These are phyloP conservation scores for Sporobolus alterniflorus DNA, from an alignment of 202 grass and related monocot genomes.

Conservation along the genomic window DNA sequence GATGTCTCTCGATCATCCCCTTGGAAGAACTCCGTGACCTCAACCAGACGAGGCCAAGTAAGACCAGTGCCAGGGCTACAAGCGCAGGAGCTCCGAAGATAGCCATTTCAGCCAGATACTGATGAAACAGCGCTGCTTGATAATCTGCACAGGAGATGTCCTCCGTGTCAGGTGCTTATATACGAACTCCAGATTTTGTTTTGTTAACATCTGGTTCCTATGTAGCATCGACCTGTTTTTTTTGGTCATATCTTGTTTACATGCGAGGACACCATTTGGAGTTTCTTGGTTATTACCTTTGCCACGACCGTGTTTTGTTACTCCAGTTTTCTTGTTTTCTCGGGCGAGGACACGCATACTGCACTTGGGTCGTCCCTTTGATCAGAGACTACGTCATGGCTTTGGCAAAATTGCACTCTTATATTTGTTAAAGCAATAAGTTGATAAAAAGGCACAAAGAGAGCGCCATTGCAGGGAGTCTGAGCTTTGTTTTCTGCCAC, in stretches of 20 bases:
- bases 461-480: not conserved
- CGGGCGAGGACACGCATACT: not conserved
- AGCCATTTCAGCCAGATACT: not conserved
- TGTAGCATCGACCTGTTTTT: conserved; percentile 1
- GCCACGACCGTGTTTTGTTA: not conserved
- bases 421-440: not conserved
- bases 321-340: not conserved
- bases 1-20: conserved; percentile 51
- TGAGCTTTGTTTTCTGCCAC: conserved; percentile 18
- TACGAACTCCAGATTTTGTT: not conserved
- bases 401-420: too few relatives aligned
- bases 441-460: not conserved
- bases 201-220: conserved; percentile 11
- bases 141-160: not conserved
- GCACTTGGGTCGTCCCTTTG: not conserved
- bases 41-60: conserved; percentile 34
- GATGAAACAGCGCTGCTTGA: not conserved
- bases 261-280: conserved; percentile 36
- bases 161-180: conserved; percentile 1
- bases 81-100: conserved; percentile 30
- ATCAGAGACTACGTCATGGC: not conserved
- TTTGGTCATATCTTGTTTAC: conserved; percentile 18
- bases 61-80: not conserved
- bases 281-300: not conserved
- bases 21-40: conserved; percentile 17